Evolutionary conservation across 331 rosid species (phyloP).

Genomic region (Saraca asoca): DNA sequence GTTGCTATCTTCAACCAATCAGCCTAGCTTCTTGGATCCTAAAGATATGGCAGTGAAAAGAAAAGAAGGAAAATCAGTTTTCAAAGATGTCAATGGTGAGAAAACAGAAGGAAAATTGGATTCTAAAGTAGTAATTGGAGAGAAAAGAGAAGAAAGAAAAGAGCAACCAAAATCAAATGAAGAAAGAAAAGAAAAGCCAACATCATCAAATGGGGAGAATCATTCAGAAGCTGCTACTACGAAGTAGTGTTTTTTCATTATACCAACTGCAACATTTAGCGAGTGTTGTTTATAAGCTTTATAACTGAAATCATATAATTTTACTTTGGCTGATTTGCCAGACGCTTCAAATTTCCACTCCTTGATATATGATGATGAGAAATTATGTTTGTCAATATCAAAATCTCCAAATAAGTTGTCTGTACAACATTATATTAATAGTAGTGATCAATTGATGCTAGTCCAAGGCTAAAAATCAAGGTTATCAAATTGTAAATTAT

Average conservation of each 20-base stretch:
- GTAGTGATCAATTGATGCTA: no score
- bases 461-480: no score
- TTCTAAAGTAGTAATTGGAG: slow-evolving; percentile 1
- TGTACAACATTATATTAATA: no score
- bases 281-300: not conserved
- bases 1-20: slow-evolving; percentile 55
- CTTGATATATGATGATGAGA: not conserved
- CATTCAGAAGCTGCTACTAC: slow-evolving; percentile 11
- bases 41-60: not conserved
- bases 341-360: no score
- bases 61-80: no score
- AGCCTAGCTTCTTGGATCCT: slow-evolving; percentile 53
- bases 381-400: not conserved
- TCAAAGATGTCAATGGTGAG: no score
- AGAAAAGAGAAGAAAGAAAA: slow-evolving; percentile 6
- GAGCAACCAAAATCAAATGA: no score
- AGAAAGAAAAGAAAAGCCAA: slow-evolving; percentile 9
- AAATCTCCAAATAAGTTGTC: no score
- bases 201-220: slow-evolving; percentile 18
- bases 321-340: not conserved
- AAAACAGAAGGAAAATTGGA: slow-evolving; percentile 12
- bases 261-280: slow-evolving; percentile 12
- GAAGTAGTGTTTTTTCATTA: not conserved
- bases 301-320: no score
- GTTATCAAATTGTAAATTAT: no score